These are phyloP conservation scores for Rubia occidens DNA, from an alignment of 305 asterid genomes.

Conservation along the genomic window DNA sequence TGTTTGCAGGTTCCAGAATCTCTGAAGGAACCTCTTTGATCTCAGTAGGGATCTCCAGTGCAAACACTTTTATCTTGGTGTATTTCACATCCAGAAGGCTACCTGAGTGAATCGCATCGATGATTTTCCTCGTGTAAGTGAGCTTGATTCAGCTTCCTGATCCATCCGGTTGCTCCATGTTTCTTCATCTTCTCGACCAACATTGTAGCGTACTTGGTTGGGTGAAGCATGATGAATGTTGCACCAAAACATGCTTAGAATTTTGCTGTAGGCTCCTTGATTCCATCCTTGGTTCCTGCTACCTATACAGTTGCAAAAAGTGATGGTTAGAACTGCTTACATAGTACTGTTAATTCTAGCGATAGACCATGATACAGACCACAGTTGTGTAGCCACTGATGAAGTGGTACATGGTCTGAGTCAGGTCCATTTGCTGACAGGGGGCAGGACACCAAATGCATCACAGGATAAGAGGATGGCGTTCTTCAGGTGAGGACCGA, in stretches of 20 bases:
- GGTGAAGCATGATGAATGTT: conserved; percentile 93
- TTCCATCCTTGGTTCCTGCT: conserved; percentile 96
- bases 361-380: conserved; percentile 26
- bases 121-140: conserved; percentile 82
- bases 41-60: conserved; percentile 70
- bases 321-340: neutral
- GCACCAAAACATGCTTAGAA: conserved; percentile 99
- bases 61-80: conserved; percentile 62
- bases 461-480: conserved; percentile 89
- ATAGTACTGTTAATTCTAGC: neutral
- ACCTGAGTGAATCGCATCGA: conserved; percentile 88
- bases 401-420: conserved; percentile 95
- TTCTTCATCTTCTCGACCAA: conserved; percentile 75
- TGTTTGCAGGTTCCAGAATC: conserved; percentile 69
- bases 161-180: conserved; percentile 88
- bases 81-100: conserved; percentile 56
- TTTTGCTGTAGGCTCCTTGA: conserved; percentile 90
- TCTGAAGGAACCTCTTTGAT: conserved; percentile 86
- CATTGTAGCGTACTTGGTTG: conserved; percentile 91
- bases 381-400: conserved; percentile 95
- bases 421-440: conserved; percentile 78
- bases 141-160: conserved; percentile 72
- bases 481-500: conserved; percentile 90
- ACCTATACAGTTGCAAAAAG: conserved; percentile 34
- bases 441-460: conserved; percentile 96